phyloP scores from a whole-genome alignment of 1,284 basidiomycete genomes.

The Neonothopanus nambi region DNA sequence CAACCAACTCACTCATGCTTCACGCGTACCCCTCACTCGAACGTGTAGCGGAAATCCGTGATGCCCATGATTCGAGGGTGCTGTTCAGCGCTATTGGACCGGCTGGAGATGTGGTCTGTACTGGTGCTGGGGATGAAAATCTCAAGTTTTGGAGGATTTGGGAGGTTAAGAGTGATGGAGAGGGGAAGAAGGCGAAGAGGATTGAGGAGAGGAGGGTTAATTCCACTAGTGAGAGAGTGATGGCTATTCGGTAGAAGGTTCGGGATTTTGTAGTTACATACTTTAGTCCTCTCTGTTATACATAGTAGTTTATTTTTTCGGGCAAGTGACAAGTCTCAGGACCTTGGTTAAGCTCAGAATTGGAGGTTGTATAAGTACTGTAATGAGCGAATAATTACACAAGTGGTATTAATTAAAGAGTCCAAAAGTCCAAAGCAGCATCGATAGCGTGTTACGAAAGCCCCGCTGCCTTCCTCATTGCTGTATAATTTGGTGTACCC shows the following conservation, averaged over 20 bases:
- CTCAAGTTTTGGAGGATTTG: constrained; percentile 90
- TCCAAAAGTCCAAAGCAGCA: no score
- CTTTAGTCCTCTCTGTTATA: no score
- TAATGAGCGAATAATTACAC: no score
- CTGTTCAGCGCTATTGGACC: constrained; percentile 85
- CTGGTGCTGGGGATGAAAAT: constrained; percentile 91
- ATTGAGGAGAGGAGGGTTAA: constrained; percentile 24
- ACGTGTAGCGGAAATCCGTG: constrained; percentile 84
- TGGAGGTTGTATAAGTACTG: no score
- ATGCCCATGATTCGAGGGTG: constrained; percentile 90
- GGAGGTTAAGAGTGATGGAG: constrained; percentile 58
- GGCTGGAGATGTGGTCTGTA: constrained; percentile 86
- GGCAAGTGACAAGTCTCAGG: no score
- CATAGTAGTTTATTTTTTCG: no score
- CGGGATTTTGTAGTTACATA: no score
- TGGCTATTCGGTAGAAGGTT: constrained; percentile 19
- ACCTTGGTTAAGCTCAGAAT: no score
- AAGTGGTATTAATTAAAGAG: no score
- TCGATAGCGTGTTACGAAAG: no score
- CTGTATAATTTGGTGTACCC: background rate
- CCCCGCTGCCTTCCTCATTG: background rate
- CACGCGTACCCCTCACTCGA: constrained; percentile 72
- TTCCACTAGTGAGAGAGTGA: constrained; percentile 13
- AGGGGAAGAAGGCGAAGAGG: constrained; percentile 48
- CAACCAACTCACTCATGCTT: constrained; percentile 70